These are phyloP conservation scores for Biscogniauxia mediterranea DNA, from an alignment of 2,329 filamentous ascomycete genomes.

Conservation along the genomic window DNA sequence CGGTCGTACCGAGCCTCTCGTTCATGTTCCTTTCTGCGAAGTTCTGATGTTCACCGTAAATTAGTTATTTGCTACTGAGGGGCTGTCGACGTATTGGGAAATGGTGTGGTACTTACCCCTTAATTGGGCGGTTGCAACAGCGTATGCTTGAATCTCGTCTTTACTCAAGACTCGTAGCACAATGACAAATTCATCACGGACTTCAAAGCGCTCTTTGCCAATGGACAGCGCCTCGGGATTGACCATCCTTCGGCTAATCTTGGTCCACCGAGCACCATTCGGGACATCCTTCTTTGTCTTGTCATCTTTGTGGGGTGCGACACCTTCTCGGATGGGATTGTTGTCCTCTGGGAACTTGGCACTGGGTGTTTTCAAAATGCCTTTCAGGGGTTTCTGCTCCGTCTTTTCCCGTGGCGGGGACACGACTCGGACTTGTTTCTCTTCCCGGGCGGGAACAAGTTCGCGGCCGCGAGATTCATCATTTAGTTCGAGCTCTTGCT, in stretches of 20 bases:
- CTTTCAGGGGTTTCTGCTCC: conserved; percentile 70
- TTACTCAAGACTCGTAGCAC: conserved; percentile 82
- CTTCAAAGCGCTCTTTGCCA: conserved; percentile 88
- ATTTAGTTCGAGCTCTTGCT: conserved; percentile 14
- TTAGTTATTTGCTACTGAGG: conserved; percentile 31
- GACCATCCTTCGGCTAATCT: conserved; percentile 83
- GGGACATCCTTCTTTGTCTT: conserved; percentile 72
- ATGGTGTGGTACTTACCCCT: conserved; percentile 58
- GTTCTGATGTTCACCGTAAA: conserved; percentile 30
- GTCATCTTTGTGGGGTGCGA: conserved; percentile 89
- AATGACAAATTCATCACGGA: conserved; percentile 90
- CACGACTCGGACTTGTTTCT: conserved; percentile 64
- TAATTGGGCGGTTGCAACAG: conserved; percentile 75
- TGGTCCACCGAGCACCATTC: conserved; percentile 84
- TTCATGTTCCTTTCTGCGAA: conserved; percentile 42
- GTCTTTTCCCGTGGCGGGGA: conserved; percentile 65
- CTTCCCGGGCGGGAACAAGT: conserved; percentile 32
- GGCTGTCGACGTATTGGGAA: background rate
- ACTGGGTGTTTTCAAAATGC: conserved; percentile 82
- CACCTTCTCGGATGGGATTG: conserved; percentile 81
- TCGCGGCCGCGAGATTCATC: conserved; percentile 45
- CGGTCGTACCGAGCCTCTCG: conserved; percentile 25
- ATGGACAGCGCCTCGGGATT: conserved; percentile 84
- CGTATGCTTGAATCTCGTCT: conserved; percentile 87
- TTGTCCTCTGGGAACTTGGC: conserved; percentile 83